Evolutionary conservation across 225 moss, liverwort and hornwort species (phyloP), one percentile per base, ranked within the genome.

Genomic region (Polytrichum commune): DNA sequence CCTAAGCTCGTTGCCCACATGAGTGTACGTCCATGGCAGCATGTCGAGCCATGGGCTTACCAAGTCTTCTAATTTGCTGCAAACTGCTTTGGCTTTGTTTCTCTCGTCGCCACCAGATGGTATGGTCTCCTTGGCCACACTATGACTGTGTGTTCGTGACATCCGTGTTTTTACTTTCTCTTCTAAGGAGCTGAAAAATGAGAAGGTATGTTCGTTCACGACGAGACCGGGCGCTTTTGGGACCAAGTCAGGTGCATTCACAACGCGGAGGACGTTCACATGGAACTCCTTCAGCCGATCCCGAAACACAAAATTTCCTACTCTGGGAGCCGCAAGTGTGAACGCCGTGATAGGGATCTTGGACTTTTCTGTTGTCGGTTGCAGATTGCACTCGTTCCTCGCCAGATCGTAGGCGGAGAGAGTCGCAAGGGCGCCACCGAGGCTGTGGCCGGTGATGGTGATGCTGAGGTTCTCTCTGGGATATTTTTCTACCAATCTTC

Each of bases 321-420:
- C 91, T 46, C 87, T 79, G 0, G 93, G 93, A 0, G 82, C 78
- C 0, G 80, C 93, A 64, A 85, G 91, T 0, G 89, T 77, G 67
- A 82, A 89, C 1, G 79, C 86, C 4, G 86, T 89, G 64, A 93
- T 54, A 8, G 93, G 93, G 22, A 93, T 80, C 27, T 1, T 29
- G 69, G 72, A 54, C 77, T 67, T 67, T 25, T 1, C 67, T 62
- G 7, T 81, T 68, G 28, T 76, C 66, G 10, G 78, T 62, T 8
- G 60, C 75, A 0, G 67, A 26, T 19, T 54, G 68, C 0, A 70
- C 27, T 1, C 6, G 30, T 30, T 30, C 30, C 30, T 82, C 0
- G 82, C 92, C 7, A 95, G 77, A 72, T 95, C 94, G 56, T 92
- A 92, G 2, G 80, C 94, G 7, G 85, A 85, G 19, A 95, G 72